Evolutionary conservation across 2,329 filamentous ascomycete species (phyloP).

Genomic region (Bipolaris oryzae): DNA sequence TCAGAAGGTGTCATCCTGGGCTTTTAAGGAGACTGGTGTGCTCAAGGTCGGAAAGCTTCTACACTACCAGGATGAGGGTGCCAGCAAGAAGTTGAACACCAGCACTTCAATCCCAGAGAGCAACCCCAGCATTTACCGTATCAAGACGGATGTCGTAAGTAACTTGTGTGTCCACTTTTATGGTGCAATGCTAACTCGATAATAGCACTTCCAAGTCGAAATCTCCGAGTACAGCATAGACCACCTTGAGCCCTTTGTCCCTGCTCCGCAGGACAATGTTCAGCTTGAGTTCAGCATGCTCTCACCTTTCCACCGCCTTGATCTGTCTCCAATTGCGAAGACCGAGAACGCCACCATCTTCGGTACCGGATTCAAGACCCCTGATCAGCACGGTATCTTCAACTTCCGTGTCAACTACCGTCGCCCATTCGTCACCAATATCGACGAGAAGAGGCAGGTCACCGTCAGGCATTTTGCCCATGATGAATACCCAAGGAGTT

Average conservation of each 20-base stretch:
- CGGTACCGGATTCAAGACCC: constrained; percentile 76
- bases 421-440: constrained; percentile 83
- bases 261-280: constrained; percentile 72
- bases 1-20: constrained; percentile 86
- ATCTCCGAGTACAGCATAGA: constrained; percentile 82
- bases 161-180: not conserved
- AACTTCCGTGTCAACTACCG: constrained; percentile 98
- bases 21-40: constrained; percentile 92
- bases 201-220: constrained; percentile 82
- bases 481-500: constrained; percentile 93
- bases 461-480: constrained; percentile 96
- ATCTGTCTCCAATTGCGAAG: constrained; percentile 63
- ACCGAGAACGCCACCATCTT: constrained; percentile 75
- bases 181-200: not conserved
- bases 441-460: constrained; percentile 94
- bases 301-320: constrained; percentile 91
- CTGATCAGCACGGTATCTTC: constrained; percentile 99
- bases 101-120: constrained; percentile 52
- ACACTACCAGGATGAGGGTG: constrained; percentile 69
- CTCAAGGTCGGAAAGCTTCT: constrained; percentile 81
- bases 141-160: constrained; percentile 96
- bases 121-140: constrained; percentile 89
- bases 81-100: constrained; percentile 53
- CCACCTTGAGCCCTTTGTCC: constrained; percentile 74
- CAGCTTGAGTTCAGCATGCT: constrained; percentile 99